Base-by-base conservation (phyloP, 441 rosid species). In the Populus hybrid region DNA sequence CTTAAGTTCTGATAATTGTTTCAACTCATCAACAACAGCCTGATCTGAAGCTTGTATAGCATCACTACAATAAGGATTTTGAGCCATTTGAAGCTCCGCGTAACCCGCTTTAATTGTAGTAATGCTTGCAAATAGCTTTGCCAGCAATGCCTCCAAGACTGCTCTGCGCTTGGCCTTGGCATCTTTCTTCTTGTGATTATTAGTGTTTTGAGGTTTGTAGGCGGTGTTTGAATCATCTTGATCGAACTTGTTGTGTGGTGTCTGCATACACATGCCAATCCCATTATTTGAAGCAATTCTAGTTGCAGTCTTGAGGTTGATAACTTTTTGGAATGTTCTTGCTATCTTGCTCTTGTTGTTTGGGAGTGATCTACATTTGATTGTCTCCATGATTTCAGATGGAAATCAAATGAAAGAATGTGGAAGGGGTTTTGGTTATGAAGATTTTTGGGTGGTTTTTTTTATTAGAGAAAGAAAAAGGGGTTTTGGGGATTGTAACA, bases 51-150 rank as follows among this genome's bases (percentile, higher is more conserved):
- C 87, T 30, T 91, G 95, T 67, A 96, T 94, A 67, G 88, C 93
- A 16, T 86, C 90, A 5, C 88, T 83, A 80, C 85, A 89, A 64
- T 94, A 96, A 6, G 99, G 99, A 50, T 90, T 86, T 82, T 96
- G 95, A 26, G 94, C 89, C 77, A 84, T 82, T 85, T 96, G 99
- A 61, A 96, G 75, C 86, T 93, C 97, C 1, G 97, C 97, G 75
- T 96, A 96, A 1, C 89, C 86, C 0, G 99, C 91, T 82, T 96
- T 96, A 28, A 93, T 84, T 0, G 97, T 73, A 3, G 99, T 92
- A 73, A 93, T 75, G 4, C 92, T 83, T 6, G 98, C 97, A 72
- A 96, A 96, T 5, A 90, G 74, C 82, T 88, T 93, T 1, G 97
- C 95, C 1, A 86, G 71, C n/a, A 95, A 81, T 0, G 99, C 94